Percentiles rank a stretch among this genome's conserved stretches.
phyloP scores from a whole-genome alignment of 495 filamentous ascomycete genomes.

The Aspergillus bertholletiae region DNA sequence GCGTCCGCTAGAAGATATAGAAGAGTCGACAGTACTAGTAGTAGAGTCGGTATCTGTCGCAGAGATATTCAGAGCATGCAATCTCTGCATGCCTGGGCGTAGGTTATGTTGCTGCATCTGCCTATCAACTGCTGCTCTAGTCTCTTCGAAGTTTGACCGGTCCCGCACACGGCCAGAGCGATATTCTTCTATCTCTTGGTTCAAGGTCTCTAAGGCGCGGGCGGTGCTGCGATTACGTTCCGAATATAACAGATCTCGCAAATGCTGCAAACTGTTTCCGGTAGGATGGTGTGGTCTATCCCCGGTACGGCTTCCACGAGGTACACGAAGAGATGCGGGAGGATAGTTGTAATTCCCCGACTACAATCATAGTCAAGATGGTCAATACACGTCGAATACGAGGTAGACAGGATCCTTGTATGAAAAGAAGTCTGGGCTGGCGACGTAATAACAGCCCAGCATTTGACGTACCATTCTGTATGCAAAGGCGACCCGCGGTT shows the following conservation, averaged over 20 bases:
- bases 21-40: slow-evolving; percentile 5
- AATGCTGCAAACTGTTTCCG: slow-evolving; percentile 29
- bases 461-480: slow-evolving; percentile 18
- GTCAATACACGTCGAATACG: slow-evolving; percentile 13
- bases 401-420: neutral
- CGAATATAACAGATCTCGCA: slow-evolving; percentile 38
- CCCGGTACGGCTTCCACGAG: slow-evolving; percentile 18
- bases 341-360: slow-evolving; percentile 59
- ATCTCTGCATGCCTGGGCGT: slow-evolving; percentile 7
- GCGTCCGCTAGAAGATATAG: slow-evolving; percentile 8
- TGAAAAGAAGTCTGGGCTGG: neutral
- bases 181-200: slow-evolving; percentile 36
- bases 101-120: slow-evolving; percentile 20
- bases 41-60: slow-evolving; percentile 12
- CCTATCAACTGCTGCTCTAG: slow-evolving; percentile 22
- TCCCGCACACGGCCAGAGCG: slow-evolving; percentile 18
- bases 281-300: slow-evolving; percentile 16
- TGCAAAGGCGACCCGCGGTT: slow-evolving; percentile 1
- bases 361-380: slow-evolving; percentile 29
- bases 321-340: slow-evolving; percentile 42
- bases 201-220: slow-evolving; percentile 36
- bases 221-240: slow-evolving; percentile 34
- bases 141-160: slow-evolving; percentile 24
- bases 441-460: neutral
- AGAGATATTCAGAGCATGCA: slow-evolving; percentile 12